Conservation (phyloP, 176 grass and related monocot genomes). For the Rhipidocladum racemiflorum region DNA sequence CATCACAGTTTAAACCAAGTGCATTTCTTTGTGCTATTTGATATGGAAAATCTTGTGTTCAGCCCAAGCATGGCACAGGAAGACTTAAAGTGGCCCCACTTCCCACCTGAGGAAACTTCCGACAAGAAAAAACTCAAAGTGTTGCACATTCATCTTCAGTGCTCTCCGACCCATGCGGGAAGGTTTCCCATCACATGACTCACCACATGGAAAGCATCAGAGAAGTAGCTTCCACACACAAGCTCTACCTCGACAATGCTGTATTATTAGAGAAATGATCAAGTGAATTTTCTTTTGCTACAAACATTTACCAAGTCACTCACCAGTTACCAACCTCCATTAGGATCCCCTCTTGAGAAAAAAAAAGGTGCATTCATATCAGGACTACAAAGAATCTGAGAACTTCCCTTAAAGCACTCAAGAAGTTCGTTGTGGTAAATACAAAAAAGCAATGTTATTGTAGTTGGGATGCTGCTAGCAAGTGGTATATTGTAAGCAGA, state of each 20-base stretch:
- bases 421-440: neutral
- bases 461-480: neutral
- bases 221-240: neutral
- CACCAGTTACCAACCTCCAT: neutral
- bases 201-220: neutral
- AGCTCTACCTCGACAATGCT: slow-evolving; percentile 16
- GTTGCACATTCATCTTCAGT: neutral
- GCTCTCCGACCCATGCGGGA: no score
- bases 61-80: neutral
- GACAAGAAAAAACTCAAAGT: neutral
- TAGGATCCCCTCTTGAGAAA: neutral
- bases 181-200: no score
- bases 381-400: neutral
- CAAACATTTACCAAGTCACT: neutral
- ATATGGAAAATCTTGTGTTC: neutral
- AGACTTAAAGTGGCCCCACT: neutral
- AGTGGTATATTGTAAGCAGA: neutral
- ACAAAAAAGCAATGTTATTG: neutral
- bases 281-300: neutral
- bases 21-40: slow-evolving; percentile 3
- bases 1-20: neutral
- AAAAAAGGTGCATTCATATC: neutral
- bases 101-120: neutral
- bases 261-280: neutral
- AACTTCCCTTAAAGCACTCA: neutral